Percentiles rank a stretch among this genome's conserved stretches.
phyloP scores from a whole-genome alignment of 352 stramenopile species.

The Globisporangium abappressorium region DNA sequence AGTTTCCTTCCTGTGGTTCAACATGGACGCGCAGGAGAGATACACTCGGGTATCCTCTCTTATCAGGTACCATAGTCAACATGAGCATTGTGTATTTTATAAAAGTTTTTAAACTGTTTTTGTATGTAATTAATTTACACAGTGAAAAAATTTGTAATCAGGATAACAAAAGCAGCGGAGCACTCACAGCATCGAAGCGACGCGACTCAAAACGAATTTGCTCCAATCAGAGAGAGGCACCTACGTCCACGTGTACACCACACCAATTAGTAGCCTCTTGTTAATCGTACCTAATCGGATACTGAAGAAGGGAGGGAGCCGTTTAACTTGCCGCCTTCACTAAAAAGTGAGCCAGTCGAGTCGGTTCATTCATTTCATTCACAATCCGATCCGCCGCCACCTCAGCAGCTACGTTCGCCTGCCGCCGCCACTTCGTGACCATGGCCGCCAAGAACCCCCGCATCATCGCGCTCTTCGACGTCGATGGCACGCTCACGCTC shows the following conservation, averaged over 20 bases:
- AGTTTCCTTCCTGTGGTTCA: too few species aligned
- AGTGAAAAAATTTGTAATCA: not conserved
- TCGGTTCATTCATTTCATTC: not conserved
- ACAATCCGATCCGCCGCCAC: not conserved
- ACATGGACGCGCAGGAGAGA: too few species aligned
- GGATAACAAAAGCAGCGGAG: too few species aligned
- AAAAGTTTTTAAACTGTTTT: too few species aligned
- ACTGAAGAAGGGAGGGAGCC: not conserved
- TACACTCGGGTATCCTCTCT: too few species aligned
- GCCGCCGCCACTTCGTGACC: not conserved
- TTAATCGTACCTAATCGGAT: not conserved
- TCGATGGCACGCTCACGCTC: conserved; percentile 97
- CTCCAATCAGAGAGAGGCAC: not conserved
- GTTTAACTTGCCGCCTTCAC: not conserved
- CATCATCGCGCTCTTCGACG: conserved; percentile 98
- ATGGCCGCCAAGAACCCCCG: conserved; percentile 73
- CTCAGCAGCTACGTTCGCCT: not conserved
- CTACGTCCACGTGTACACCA: not conserved
- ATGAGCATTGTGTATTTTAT: too few species aligned
- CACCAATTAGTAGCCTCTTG: not conserved
- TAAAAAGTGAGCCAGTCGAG: not conserved
- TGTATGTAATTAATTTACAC: too few species aligned
- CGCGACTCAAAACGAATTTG: not conserved
- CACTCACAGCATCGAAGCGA: too few species aligned
- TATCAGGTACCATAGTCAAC: too few species aligned